Evolutionary conservation across 257 asterid species (phyloP), one percentile per base, ranked within the genome.

Genomic region (Coffea eugenioides): DNA sequence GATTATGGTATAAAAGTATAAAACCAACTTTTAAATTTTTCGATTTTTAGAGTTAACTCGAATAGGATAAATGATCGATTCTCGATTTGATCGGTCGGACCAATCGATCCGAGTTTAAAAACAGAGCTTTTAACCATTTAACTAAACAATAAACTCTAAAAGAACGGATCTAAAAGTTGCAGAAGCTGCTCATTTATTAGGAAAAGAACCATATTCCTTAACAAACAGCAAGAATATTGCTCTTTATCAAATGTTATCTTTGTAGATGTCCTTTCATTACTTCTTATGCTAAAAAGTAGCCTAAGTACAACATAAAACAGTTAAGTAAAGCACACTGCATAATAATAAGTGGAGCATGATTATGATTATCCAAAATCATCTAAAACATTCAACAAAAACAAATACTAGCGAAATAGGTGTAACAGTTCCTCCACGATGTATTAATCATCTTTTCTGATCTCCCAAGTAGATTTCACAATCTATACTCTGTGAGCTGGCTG

Each of bases 391-490:
- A 31, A 31, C 34, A 31, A 31, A 31, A 31, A 1, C 34, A 31
- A 31, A 31, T 31, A 31, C 34, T 31, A 31, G 34, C 34, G 34
- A 31, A 48, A 31, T 11, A 48, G 23, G 12, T 71, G 61, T 10
- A 46, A 48, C 61, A 25, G 73, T 65, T 65, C 65, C 68, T 65
- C 51, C 68, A 46, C 51, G 5, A 6, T 45, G 27, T n/a, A 69
- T 41, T 18, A 52, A 21, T 77, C 54, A 36, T 23, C 25, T 54
- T 54, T 56, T 36, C 67, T 77, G 54, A 69, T 78, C 75, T 43
- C 75, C 69, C 57, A 78, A 23, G 56, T 62, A 54, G 14, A 78
- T 52, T 31, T 14, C 52, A 23, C 2, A 3, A 34, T 52, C 23
- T 21, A 12, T 57, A 15, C 15, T 79, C 43, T 79, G 31, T 46